Evolutionary conservation across 768 basidiomycete species (phyloP).

Genomic region (Pisolithus orientalis): DNA sequence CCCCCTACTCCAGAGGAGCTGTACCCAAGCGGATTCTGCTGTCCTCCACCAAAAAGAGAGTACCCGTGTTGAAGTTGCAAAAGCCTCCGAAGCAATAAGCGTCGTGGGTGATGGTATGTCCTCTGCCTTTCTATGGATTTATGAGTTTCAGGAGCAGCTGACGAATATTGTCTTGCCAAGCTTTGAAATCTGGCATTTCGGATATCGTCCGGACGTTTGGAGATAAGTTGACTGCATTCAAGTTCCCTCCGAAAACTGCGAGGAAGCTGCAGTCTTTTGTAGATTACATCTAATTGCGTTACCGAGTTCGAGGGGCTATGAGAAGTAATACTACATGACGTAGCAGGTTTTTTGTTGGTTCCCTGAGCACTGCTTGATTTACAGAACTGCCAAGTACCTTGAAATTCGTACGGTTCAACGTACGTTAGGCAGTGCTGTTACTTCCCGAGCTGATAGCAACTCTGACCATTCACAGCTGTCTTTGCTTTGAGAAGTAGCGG

Average conservation of each 20-base stretch:
- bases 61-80: constrained; percentile 44
- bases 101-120: constrained; percentile 55
- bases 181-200: constrained; percentile 59
- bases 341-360: too few species aligned
- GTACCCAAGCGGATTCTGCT: constrained; percentile 15
- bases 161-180: constrained; percentile 26
- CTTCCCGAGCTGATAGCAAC: too few species aligned
- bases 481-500: too few species aligned
- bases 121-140: background rate
- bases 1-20: constrained; percentile 33
- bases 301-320: too few species aligned
- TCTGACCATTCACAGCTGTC: too few species aligned
- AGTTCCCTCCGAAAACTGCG: constrained; percentile 65
- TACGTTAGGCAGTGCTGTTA: too few species aligned
- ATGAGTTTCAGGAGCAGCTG: background rate
- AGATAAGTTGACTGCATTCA: constrained; percentile 68
- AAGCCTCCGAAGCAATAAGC: constrained; percentile 48
- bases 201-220: constrained; percentile 70
- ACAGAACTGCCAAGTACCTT: too few species aligned
- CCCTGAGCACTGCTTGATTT: too few species aligned
- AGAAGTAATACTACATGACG: too few species aligned
- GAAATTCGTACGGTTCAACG: constrained; percentile 20
- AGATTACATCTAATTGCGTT: constrained; percentile 46
- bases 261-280: constrained; percentile 65
- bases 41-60: constrained; percentile 34